Base-by-base conservation (phyloP, 2,329 filamentous ascomycete genomes). In the Exophiala aquamarina region DNA sequence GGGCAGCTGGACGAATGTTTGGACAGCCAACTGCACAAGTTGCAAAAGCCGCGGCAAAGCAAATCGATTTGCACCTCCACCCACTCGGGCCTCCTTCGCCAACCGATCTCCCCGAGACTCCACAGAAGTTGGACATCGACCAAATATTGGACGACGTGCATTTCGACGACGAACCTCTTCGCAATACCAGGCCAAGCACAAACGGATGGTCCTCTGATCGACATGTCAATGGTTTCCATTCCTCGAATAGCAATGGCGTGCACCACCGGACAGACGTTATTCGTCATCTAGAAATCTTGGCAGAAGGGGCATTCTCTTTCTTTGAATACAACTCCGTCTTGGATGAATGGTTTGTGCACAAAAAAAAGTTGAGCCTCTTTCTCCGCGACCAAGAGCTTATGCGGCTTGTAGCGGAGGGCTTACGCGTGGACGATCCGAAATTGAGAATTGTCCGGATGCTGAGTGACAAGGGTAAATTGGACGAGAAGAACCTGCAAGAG, bases 391-490 rank as follows among this genome's bases (percentile, higher is more conserved):
- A 79, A 4, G 89, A 96, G 64, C 73, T 97, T 21, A 89, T 96
- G 65, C 82, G 84, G 11, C 84, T 90, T 33, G 85, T 58, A 31
- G 44, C 48, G 13, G 52, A 55, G 35, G 47, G 43, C 29, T 21
- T 56, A 19, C 7, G 7, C 8, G 8, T 18, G 10, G 33, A 45
- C 19, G 43, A 41, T 34, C 53, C 56, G 18, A 46, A 50, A 7
- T 78, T 92, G 14, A 87, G 92, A 7, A 75, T 98, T n/a, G 79
- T 90, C 15, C 86, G 89, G 15, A 89, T 97, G 45, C 45, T 98
- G 15, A 80, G 86, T 31, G 84, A 87, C 49, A 89, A 91, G 63
- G 93, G 93, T 43, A 95, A 93, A 63, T 75, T 97, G n/a, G 92
- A 97, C 57, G 93, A 98, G 67, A 95, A 94, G 67, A 84, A 87